These are phyloP conservation scores for Penicillium salamii DNA, from an alignment of 495 filamentous ascomycete species.

Conservation along the genomic window DNA sequence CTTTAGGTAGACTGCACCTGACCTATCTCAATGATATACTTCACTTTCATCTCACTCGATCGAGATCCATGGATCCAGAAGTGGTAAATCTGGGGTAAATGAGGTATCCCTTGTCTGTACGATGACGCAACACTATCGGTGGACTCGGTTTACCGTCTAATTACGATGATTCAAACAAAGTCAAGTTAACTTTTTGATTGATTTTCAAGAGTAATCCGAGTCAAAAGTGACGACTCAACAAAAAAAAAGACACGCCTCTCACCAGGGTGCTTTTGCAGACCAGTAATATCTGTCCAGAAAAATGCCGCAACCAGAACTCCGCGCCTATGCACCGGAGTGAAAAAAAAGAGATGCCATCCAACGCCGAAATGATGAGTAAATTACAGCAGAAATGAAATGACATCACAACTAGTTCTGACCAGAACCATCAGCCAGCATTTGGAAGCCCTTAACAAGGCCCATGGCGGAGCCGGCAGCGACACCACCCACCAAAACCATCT, in stretches of 20 bases:
- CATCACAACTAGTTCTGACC: slow-evolving; percentile 10
- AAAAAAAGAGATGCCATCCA: not conserved
- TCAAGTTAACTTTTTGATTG: no score
- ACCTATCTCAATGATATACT: no score
- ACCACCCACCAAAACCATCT: slow-evolving; percentile 67
- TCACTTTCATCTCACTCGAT: no score
- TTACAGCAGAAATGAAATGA: not conserved
- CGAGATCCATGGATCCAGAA: no score
- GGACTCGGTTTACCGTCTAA: no score
- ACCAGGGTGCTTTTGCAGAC: not conserved
- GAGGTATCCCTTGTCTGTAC: no score
- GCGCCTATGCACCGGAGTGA: not conserved
- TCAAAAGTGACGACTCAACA: not conserved
- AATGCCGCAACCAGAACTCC: not conserved
- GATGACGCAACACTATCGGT: no score
- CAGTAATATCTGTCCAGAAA: not conserved
- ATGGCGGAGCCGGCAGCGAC: slow-evolving; percentile 62
- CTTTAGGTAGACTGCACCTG: no score
- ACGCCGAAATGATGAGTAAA: slow-evolving; percentile 6
- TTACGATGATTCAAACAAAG: no score
- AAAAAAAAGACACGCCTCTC: no score
- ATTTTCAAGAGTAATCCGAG: not conserved
- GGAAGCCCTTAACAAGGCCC: slow-evolving; percentile 59
- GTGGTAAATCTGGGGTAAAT: no score
- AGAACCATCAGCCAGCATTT: slow-evolving; percentile 29